phyloP scores from a whole-genome alignment of 1,139 yeast species.

The Diutina sp. region DNA sequence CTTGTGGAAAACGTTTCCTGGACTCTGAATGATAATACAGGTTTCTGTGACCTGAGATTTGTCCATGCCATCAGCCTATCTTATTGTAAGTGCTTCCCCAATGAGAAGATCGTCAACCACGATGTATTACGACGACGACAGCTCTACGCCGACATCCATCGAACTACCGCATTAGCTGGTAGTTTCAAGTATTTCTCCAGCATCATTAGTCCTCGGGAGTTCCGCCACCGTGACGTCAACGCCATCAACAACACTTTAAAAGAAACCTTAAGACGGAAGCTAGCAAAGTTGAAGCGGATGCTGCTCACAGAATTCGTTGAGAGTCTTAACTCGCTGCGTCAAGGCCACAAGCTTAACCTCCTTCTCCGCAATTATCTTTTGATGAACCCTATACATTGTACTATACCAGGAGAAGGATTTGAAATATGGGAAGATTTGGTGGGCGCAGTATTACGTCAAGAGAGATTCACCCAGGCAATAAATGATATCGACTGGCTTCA shows the following conservation, averaged over 20 bases:
- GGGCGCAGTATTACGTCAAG: conserved; percentile 19
- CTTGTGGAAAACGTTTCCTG: conserved; percentile 8
- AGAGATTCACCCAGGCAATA: conserved; percentile 18
- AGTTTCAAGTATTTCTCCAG: conserved; percentile 7
- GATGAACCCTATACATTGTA: conserved; percentile 12
- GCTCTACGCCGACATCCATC: conserved; percentile 11
- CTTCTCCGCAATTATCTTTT: conserved; percentile 8
- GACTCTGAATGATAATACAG: conserved; percentile 8
- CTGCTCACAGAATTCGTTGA: neutral
- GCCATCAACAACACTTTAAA: neutral
- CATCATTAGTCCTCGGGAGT: neutral
- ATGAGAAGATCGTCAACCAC: conserved; percentile 7
- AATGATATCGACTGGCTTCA: conserved; percentile 17
- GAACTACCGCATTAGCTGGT: conserved; percentile 7
- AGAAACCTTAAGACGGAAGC: neutral
- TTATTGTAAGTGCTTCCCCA: conserved; percentile 5
- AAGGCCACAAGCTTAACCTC: neutral
- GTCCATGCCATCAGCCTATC: neutral
- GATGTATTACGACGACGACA: conserved; percentile 12
- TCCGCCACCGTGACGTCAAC: neutral
- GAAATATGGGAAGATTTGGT: conserved; percentile 18
- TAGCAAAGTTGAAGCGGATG: neutral
- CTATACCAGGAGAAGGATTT: conserved; percentile 8
- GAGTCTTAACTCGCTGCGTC: neutral
- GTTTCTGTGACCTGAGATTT: conserved; percentile 14